phyloP scores from a whole-genome alignment of 2,329 filamentous ascomycete species.

The Monosporascus cannonballus region DNA sequence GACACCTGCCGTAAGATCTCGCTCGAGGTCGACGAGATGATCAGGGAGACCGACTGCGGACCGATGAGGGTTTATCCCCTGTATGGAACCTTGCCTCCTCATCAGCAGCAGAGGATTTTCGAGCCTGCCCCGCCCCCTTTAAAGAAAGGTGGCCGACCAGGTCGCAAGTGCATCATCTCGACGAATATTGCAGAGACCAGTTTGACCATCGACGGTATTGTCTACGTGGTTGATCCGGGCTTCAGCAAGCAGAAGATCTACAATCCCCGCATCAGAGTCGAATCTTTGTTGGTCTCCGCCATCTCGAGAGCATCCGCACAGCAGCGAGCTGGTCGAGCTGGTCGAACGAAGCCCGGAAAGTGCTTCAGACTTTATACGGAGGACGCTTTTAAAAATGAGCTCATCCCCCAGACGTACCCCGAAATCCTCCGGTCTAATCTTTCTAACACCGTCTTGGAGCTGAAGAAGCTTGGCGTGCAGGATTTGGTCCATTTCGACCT shows the following conservation, averaged over 20 bases:
- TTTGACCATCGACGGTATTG: constrained; percentile 96
- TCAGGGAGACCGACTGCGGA: constrained; percentile 83
- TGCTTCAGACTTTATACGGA: constrained; percentile 98
- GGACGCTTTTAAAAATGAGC: constrained; percentile 90
- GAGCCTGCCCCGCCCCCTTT: constrained; percentile 73
- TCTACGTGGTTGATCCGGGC: constrained; percentile 97
- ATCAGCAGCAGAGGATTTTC: constrained; percentile 93
- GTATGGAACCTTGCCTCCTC: constrained; percentile 86
- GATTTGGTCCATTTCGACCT: constrained; percentile 97
- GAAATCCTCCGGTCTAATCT: constrained; percentile 94
- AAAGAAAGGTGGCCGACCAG: constrained; percentile 71
- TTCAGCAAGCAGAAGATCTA: constrained; percentile 99
- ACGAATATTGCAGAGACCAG: constrained; percentile 98
- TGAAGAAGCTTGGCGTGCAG: constrained; percentile 94
- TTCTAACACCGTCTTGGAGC: constrained; percentile 86
- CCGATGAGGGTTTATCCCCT: constrained; percentile 87
- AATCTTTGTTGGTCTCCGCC: constrained; percentile 93
- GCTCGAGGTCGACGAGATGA: constrained; percentile 86
- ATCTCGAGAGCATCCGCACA: constrained; percentile 97
- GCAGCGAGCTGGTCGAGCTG: constrained; percentile 96
- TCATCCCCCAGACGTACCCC: constrained; percentile 95
- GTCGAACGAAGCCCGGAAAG: constrained; percentile 96
- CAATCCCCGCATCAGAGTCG: constrained; percentile 92
- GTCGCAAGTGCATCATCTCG: constrained; percentile 89
- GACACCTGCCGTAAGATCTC: constrained; percentile 89